Evolutionary conservation across 2,329 filamentous ascomycete species (phyloP).

Genomic region (Basipetospora chlamydospora): DNA sequence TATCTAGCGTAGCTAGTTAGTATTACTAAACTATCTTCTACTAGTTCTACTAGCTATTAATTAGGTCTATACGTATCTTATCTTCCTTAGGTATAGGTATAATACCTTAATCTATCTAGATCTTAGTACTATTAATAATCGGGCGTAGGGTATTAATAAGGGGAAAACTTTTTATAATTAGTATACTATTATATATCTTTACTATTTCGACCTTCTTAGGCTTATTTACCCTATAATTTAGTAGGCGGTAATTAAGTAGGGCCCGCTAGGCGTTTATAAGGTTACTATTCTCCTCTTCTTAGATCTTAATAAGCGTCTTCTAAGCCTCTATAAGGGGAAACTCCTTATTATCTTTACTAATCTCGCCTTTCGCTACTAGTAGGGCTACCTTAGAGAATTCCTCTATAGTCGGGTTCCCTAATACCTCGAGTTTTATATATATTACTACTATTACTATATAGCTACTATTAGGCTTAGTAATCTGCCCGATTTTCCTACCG

Average conservation of each 20-base stretch:
- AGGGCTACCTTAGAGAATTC: neutral
- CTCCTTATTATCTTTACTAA: too few species aligned
- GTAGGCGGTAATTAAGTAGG: constrained; percentile 2
- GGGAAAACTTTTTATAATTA: constrained; percentile 3
- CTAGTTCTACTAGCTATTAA: too few species aligned
- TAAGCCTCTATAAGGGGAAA: neutral
- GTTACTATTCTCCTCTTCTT: neutral
- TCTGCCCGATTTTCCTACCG: too few species aligned
- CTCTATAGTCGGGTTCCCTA: neutral
- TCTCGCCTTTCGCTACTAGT: neutral
- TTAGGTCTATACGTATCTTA: too few species aligned
- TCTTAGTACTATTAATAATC: neutral
- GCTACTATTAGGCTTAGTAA: too few species aligned
- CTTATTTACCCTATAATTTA: too few species aligned
- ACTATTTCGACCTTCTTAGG: too few species aligned
- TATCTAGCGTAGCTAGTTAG: neutral
- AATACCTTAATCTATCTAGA: too few species aligned
- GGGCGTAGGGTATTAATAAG: constrained; percentile 3
- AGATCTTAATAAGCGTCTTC: neutral
- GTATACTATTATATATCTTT: too few species aligned
- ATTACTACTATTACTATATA: neutral
- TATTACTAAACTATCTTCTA: neutral
- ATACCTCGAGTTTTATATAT: neutral
- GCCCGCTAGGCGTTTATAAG: neutral
- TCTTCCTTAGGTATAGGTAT: too few species aligned